Evolutionary conservation across 345 rosid species (phyloP).

Genomic region (Eutrema heterophyllum): DNA sequence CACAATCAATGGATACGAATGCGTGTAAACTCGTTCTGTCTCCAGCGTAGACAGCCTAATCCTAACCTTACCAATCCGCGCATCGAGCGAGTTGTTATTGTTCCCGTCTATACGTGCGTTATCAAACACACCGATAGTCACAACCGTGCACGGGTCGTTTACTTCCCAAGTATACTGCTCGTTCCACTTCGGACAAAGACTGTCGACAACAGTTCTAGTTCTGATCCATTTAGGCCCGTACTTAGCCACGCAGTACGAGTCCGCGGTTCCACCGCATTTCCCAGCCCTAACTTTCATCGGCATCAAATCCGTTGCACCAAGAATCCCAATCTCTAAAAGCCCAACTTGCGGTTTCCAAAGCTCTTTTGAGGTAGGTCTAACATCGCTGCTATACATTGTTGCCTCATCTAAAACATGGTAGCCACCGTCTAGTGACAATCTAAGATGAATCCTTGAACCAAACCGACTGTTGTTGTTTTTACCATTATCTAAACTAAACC

Average conservation of each 20-base stretch:
- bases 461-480: conserved; percentile 35
- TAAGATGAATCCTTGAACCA: conserved; percentile 56
- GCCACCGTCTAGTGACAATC: conserved; percentile 61
- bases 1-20: conserved; percentile 66
- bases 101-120: conserved; percentile 25
- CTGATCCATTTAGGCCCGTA: conserved; percentile 79
- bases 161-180: conserved; percentile 81
- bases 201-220: conserved; percentile 60
- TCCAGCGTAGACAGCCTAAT: conserved; percentile 59
- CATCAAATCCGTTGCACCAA: conserved; percentile 58
- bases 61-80: conserved; percentile 62
- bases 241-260: conserved; percentile 71
- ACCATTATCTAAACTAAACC: conserved; percentile 60
- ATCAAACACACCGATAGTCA: conserved; percentile 65
- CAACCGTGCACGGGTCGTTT: conserved; percentile 63
- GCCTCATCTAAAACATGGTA: conserved; percentile 72
- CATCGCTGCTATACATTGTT: conserved; percentile 56
- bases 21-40: conserved; percentile 63
- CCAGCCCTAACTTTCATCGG: conserved; percentile 52
- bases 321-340: conserved; percentile 68
- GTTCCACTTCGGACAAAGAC: conserved; percentile 65
- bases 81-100: conserved; percentile 35
- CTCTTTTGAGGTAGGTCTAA: conserved; percentile 55
- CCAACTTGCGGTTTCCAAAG: conserved; percentile 68
- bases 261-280: conserved; percentile 43